Evolutionary conservation across 2,329 filamentous ascomycete genomes (phyloP).

Genomic region (Parascedosporium putredinis): DNA sequence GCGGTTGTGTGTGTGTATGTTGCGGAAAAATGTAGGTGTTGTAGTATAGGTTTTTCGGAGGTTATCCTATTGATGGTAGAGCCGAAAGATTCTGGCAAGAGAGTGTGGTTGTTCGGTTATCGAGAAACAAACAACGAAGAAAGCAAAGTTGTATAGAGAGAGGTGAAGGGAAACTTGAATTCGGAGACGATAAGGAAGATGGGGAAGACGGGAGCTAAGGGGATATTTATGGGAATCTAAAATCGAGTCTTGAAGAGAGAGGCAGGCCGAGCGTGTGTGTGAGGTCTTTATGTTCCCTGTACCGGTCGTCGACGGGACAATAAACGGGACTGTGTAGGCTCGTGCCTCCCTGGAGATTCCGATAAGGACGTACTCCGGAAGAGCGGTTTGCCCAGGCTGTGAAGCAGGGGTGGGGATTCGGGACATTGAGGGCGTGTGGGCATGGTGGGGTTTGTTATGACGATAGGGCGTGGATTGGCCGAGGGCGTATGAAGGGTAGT

Average conservation of each 20-base stretch:
- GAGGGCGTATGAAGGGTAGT: conserved; percentile 1
- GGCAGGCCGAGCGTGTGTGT: background rate
- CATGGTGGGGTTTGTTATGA: conserved; percentile 7
- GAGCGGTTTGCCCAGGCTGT: background rate
- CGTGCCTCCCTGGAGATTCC: conserved; percentile 8
- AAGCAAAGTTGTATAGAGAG: conserved; percentile 3
- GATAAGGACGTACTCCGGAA: conserved; percentile 6
- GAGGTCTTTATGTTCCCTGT: conserved; percentile 8
- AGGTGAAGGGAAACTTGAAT: background rate
- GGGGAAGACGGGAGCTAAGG: background rate
- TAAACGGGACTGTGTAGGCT: conserved; percentile 3
- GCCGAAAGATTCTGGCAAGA: background rate
- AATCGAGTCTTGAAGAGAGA: background rate
- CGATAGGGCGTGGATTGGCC: conserved; percentile 7
- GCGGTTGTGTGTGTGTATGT: conserved; percentile 8
- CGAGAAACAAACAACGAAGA: background rate
- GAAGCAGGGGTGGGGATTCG: conserved; percentile 3
- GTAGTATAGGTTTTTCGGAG: no score
- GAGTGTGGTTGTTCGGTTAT: background rate
- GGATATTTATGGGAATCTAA: conserved; percentile 3
- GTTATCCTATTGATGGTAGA: background rate
- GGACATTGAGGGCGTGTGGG: conserved; percentile 6
- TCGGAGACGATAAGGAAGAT: background rate
- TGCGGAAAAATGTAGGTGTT: no score
- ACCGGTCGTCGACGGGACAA: conserved; percentile 1